A percentile compares a stretch with the other conserved stretches of the same genome.
phyloP scores from a whole-genome alignment of 306 rosid genomes.

The Trichosanthes truncata region DNA sequence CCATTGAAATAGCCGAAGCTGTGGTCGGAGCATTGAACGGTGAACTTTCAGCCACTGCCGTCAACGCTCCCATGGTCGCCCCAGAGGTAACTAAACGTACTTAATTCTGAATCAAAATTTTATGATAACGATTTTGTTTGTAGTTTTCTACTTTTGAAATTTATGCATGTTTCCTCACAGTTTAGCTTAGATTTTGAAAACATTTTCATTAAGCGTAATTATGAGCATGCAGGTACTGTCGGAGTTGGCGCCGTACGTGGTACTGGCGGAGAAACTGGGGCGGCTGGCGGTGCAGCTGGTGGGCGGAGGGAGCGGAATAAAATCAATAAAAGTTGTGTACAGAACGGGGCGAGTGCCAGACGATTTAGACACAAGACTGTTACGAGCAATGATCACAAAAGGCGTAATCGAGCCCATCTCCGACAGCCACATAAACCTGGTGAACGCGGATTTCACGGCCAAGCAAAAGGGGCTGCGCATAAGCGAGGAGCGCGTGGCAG shows the following conservation, averaged over 20 bases:
- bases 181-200: too few species aligned
- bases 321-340: slow-evolving; percentile 49
- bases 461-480: slow-evolving; percentile 72
- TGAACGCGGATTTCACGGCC: slow-evolving; percentile 79
- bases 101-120: too few species aligned
- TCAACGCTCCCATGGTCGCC: slow-evolving; percentile 96
- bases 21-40: slow-evolving; percentile 86
- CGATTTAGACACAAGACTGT: slow-evolving; percentile 80
- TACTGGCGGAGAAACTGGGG: slow-evolving; percentile 76
- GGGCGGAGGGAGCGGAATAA: slow-evolving; percentile 62
- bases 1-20: slow-evolving; percentile 96
- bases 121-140: too few species aligned
- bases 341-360: slow-evolving; percentile 53
- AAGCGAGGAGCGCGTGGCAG: slow-evolving; percentile 52
- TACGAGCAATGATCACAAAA: slow-evolving; percentile 85
- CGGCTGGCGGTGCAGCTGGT: slow-evolving; percentile 68
- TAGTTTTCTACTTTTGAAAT: too few species aligned
- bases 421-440: slow-evolving; percentile 56
- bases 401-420: slow-evolving; percentile 86
- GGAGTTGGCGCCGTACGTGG: slow-evolving; percentile 66
- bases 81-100: slow-evolving; percentile 36
- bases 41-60: slow-evolving; percentile 95
- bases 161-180: too few species aligned
- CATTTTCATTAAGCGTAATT: too few species aligned
- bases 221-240: slow-evolving; percentile 41